These are phyloP conservation scores for Uncinocarpus reesii DNA, from an alignment of 2,329 filamentous ascomycete genomes.

Conservation along the genomic window DNA sequence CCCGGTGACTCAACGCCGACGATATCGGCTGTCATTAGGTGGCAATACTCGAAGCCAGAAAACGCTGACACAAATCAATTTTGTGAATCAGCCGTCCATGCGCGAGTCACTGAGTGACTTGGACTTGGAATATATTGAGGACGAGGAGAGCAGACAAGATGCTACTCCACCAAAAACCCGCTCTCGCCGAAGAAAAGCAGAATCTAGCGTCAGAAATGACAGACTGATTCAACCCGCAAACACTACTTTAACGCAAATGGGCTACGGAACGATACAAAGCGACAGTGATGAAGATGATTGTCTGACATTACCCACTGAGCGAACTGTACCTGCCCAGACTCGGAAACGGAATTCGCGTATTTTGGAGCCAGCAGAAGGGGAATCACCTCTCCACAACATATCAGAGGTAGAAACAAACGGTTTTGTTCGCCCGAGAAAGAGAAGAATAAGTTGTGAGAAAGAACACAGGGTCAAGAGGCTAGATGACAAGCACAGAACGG, in stretches of 20 bases:
- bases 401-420: background rate
- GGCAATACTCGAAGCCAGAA: constrained; percentile 25
- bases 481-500: background rate
- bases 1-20: background rate
- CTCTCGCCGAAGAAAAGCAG: background rate
- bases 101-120: constrained; percentile 18
- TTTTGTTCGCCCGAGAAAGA: background rate
- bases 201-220: background rate
- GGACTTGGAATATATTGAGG: constrained; percentile 27
- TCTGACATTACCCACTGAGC: background rate
- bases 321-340: background rate
- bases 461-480: background rate
- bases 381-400: background rate
- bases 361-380: constrained; percentile 11
- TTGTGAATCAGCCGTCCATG: constrained; percentile 23
- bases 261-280: constrained; percentile 19
- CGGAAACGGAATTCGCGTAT: constrained; percentile 3
- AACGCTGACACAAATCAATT: constrained; percentile 36
- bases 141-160: constrained; percentile 21
- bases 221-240: background rate
- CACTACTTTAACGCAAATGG: constrained; percentile 13
- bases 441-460: background rate
- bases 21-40: constrained; percentile 15
- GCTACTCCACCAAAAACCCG: background rate
- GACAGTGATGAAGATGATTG: constrained; percentile 3